Evolutionary conservation across 2,329 filamentous ascomycete genomes (phyloP), one percentile per base, ranked within the genome.

Genomic region (Lasiodiplodia citricola): DNA sequence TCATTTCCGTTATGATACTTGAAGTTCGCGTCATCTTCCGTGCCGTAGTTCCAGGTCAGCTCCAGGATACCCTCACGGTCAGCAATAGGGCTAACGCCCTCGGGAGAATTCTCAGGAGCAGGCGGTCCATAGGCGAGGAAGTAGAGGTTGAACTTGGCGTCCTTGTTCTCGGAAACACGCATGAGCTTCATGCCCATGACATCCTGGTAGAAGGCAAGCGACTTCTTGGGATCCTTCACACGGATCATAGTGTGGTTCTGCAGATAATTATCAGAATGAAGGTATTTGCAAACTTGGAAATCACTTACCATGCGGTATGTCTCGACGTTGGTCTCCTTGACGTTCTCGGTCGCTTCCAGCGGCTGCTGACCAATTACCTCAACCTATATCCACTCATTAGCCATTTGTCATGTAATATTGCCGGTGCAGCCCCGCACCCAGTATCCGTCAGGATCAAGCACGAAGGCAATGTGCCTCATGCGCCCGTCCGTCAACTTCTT

Each of bases 221-320:
- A 83, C 63, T 76, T 80, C 58, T 85, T 80, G 60, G 81, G 79
- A 70, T 85, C 83, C 75, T 97, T 98, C 82, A 98, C 91, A 37
- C 96, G 92, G 74, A 99, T 88, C 96, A 98, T 98, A 68, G 92
- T 94, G 83, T 96, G 92, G 82, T 96, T 94, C 89, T 91, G 70
- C 56, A 41, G 6, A 21, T 28, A 16, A 7, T 4, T 5, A 4
- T 47, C 3, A 47, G 44, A 3, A 18, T 44, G 6, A 18, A 18
- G 5, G 41, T 16, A 5, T 14, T 44, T 52, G 50, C 3, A 52
- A 47, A 18, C 3, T 6, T n/a, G 13, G 16, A 3, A 25, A 13
- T 4, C 37, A 56, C 23, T 66, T 82, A 81, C 86, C 86, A 90
- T 83, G 38, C 91, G 89, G 80, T 98, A 98, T 38, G 88, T 92